Base-by-base conservation (phyloP, 1,284 basidiomycete species). In the Ustilago vetiveriae region DNA sequence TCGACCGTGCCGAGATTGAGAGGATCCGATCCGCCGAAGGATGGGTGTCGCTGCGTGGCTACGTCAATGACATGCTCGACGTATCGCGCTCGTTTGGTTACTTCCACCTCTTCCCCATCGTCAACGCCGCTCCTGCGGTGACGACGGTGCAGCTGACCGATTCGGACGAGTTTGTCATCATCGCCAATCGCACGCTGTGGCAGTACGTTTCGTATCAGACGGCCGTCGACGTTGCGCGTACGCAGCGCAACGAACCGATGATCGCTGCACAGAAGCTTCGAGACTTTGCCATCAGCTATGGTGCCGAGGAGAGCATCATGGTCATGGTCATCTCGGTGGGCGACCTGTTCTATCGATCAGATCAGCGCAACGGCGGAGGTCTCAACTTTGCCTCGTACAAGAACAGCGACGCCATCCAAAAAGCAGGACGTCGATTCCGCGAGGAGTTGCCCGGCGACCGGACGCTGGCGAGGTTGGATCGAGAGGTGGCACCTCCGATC, bases 231-330 rank as follows among this genome's bases (percentile, higher is more conserved):
- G 94, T 98, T 66, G 95, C 94, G 2, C 88, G 95, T 22, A 88
- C 88, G 9, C 91, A 92, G 79, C 77, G 80, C 40, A 87, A 87
- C 16, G 92, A 98, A 80, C 93, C 94, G 0, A 97, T 97, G 93
- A 89, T 94, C 75, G 95, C 96, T 4, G 92, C 95, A 0, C 94
- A 97, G 84, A 98, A 97, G 85, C 84, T 99, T 48, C 88, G 96
- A 51, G 96, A 99, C 83, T 91, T 97, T 74, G 94, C 96, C 10
- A 91, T 99, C 79, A 93, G 92, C 75, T 98, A 98, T 83, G 96
- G 96, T 13, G 94, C 94, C 9, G 90, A 92, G 68, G 92, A 92
- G 14, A 92, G 90, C 64, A 90, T 92, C 57, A 96, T 98, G 93
- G 94, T 98, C 83, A 98, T 98, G 95, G 93, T 98, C 32, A 88